Evolutionary conservation across 2,329 filamentous ascomycete species (phyloP), one percentile per base, ranked within the genome.

Genomic region (Gnomoniopsis smithogilvyi): DNA sequence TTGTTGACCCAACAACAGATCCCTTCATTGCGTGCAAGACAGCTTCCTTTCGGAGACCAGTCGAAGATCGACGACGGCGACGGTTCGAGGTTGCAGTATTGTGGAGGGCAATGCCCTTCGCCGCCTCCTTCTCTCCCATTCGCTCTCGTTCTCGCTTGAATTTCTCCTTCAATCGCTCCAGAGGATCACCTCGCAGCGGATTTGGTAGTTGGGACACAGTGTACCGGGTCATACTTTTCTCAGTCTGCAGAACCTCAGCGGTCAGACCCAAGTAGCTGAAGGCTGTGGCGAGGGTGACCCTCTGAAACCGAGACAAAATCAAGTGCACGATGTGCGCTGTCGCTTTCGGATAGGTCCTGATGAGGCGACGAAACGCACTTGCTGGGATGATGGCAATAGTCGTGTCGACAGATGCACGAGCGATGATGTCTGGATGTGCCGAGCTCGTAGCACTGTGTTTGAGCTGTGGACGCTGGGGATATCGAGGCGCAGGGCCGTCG

Each of bases 311-410:
- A 2, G 96, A 97, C 34, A 99, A 76, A 62, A 99, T 99, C 49
- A 99, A 94, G 70, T 99, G 95, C 6, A 99, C 92, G 64, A 99
- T 98, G 69, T 99, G 96, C 1, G 95, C 89, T 2, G 95, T 97
- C 11, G 96, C 93, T 76, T 96, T 96, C 11, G 95, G 95, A 67
- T 98, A 99, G 24, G 97, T 88, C 68, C 91, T 87, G 53, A 96
- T 99, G 54, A 99, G 79, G 10, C 96, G 87, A 55, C 92, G 87
- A 67, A 99, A 99, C 3, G 95, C 96, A 70, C 92, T 96, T 1
- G 95, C 95, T 1, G 96, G 96, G 59, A 99, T 99, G 64, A 99
- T 96, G 6, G 95, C 95, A 73, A 99, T 97, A 0, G 96, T 99
- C 0, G 95, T 99, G 70, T 99, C 96, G 24, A 96, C 90, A 17